Evolutionary conservation across 495 filamentous ascomycete species (phyloP).

Genomic region (Cudoniella acicularis): DNA sequence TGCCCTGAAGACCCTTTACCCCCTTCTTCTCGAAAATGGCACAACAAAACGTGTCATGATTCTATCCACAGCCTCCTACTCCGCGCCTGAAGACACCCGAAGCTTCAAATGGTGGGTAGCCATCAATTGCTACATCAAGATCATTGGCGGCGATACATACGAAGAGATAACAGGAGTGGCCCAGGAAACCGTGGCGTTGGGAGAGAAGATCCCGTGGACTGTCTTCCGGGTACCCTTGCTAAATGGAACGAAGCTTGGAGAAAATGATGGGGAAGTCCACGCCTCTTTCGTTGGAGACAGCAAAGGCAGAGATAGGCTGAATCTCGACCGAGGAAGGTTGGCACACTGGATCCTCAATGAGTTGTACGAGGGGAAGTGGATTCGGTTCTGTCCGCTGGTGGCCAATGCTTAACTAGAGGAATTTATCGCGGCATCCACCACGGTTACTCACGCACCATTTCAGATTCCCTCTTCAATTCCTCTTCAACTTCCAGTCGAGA

Average conservation of each 20-base stretch:
- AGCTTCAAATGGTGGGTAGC: conserved; percentile 15
- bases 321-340: conserved; percentile 17
- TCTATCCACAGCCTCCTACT: conserved; percentile 23
- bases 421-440: neutral
- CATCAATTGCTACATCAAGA: conserved; percentile 15
- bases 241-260: conserved; percentile 8
- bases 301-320: conserved; percentile 13
- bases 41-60: conserved; percentile 16
- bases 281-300: conserved; percentile 14
- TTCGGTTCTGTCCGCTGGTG: conserved; percentile 5
- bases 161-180: conserved; percentile 15
- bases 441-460: no score
- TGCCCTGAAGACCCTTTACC: conserved; percentile 18
- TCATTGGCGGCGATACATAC: conserved; percentile 16
- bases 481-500: neutral
- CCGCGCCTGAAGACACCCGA: conserved; percentile 11
- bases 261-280: conserved; percentile 12
- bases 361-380: conserved; percentile 13
- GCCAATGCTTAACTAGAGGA: conserved; percentile 3
- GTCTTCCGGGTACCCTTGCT: conserved; percentile 18
- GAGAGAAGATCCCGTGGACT: conserved; percentile 19
- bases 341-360: conserved; percentile 10
- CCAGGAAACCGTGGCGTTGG: conserved; percentile 16
- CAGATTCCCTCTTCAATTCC: no score
- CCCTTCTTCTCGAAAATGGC: conserved; percentile 11